phyloP scores from a whole-genome alignment of 1,284 basidiomycete genomes.

The Trametes sp. region DNA sequence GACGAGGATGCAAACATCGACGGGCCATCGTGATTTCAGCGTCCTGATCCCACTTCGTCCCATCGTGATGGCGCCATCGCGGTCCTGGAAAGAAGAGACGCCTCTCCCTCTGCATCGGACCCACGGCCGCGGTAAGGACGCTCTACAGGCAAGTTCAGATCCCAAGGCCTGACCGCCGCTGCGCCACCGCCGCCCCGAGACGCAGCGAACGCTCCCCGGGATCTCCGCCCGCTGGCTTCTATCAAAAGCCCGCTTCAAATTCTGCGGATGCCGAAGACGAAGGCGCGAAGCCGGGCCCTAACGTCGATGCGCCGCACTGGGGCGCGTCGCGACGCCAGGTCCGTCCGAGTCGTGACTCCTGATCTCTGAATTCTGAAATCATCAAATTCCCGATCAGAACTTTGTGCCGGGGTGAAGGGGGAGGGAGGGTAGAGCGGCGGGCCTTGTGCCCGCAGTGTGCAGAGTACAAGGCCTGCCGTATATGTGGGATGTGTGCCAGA shows the following conservation, averaged over 20 bases:
- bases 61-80: background rate
- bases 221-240: slow-evolving; percentile 21
- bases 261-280: slow-evolving; percentile 1
- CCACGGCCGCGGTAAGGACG: background rate
- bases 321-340: background rate
- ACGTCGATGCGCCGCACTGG: background rate
- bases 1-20: background rate
- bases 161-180: no score
- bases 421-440: background rate
- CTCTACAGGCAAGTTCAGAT: background rate
- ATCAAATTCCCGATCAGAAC: slow-evolving; percentile 11
- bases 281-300: slow-evolving; percentile 1
- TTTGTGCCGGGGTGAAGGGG: background rate
- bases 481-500: no score
- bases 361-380: slow-evolving; percentile 13
- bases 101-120: no score
- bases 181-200: background rate
- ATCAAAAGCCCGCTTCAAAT: slow-evolving; percentile 21
- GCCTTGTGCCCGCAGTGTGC: background rate
- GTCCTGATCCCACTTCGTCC: background rate
- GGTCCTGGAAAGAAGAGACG: no score
- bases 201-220: background rate
- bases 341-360: slow-evolving; percentile 1
- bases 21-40: background rate
- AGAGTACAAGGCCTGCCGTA: slow-evolving; percentile 12